Base-by-base conservation (phyloP, 345 rosid genomes). In the Ceriops tagal region DNA sequence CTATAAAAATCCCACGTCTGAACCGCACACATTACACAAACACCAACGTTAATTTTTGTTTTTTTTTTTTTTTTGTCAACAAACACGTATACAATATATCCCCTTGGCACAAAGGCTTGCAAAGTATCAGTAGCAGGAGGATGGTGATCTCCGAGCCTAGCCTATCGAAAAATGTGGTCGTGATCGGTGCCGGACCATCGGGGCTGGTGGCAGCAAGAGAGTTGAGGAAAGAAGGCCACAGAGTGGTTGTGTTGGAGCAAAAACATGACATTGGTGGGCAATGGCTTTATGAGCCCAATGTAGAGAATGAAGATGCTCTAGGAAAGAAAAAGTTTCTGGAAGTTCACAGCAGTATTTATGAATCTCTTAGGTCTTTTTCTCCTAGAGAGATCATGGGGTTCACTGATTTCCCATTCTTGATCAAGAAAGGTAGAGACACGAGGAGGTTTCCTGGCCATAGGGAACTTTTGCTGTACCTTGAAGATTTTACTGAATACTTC, bases 171-270 rank as follows among this genome's bases (percentile, higher is more conserved):
- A 72, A 76, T 0, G 97, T 91, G 3, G 88, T 96, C 63, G 98
- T 93, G 67, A 93, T 93, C n/a, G 98, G 98, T 0, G 97, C 97
- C 1, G 98, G 98, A 58, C 91, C 97, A 0, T 81, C 98, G 16
- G 98, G 98, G 61, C 83, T 93, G 43, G 97, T 87, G 58, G 88
- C 89, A 1, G 96, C 92, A 8, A 86, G 95, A 68, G 98, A 93
- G 86, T 75, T 93, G 51, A 83, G 87, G 65, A 91, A 89, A 74
- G 96, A 88, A 79, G 97, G 96, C 1, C 97, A 93, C 71, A 64
- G 8, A 0, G 95, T 78, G 74, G 91, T 88, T 60, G 89, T 91
- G 0, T 34, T 89, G 80, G 98, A 93, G 65, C 98, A 91, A 82
- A 91, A 80, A 76, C 88, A 84, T 13, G 97, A 91, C 51, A 82